Evolutionary conservation across 306 rosid species (phyloP).

Genomic region (Dalbergia oliveri): DNA sequence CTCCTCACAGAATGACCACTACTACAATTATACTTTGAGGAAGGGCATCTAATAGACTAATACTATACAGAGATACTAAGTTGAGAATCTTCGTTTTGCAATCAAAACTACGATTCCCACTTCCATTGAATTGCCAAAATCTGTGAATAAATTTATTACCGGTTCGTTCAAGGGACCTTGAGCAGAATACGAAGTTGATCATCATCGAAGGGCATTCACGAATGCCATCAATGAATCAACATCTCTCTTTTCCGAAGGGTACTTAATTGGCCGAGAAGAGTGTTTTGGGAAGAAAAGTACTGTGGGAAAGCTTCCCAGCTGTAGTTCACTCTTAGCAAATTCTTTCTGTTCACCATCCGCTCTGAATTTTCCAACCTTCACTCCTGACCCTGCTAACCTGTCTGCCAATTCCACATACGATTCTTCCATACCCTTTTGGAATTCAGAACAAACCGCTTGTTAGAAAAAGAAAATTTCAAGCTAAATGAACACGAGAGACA

Average conservation of each 20-base stretch:
- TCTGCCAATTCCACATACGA: conserved; percentile 83
- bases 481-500: neutral
- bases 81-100: conserved; percentile 45
- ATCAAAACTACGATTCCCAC: conserved; percentile 57
- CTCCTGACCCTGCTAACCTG: conserved; percentile 78
- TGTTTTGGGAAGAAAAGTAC: conserved; percentile 90
- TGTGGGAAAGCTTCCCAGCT: conserved; percentile 89
- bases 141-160: conserved; percentile 37
- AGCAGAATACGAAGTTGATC: conserved; percentile 35
- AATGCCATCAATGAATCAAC: conserved; percentile 87
- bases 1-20: conserved; percentile 12
- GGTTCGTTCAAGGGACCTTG: conserved; percentile 1
- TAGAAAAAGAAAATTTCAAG: conserved; percentile 18
- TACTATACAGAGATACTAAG: conserved; percentile 45
- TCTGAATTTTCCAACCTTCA: conserved; percentile 94
- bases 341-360: conserved; percentile 93
- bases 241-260: conserved; percentile 95
- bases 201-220: conserved; percentile 80
- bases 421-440: conserved; percentile 86
- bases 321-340: conserved; percentile 78
- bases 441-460: conserved; percentile 4
- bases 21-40: conserved; percentile 23
- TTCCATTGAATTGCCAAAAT: conserved; percentile 43
- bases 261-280: conserved; percentile 78
- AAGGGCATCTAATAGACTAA: conserved; percentile 23